phyloP scores from a whole-genome alignment of 1,284 basidiomycete genomes.

The Ceratobasidium sp. region DNA sequence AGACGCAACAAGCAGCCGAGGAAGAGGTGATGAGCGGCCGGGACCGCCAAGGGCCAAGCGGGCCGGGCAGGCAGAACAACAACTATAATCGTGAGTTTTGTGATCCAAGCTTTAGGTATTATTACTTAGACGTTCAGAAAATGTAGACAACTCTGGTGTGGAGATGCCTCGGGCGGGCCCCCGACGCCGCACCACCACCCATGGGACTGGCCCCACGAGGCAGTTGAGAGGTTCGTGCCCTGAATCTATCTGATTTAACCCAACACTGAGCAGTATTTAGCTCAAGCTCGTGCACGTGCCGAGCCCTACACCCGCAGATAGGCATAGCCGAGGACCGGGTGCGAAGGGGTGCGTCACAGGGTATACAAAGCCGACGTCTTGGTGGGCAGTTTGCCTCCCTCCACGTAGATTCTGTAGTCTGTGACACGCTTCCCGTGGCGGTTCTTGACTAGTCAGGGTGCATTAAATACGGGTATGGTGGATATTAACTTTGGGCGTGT shows the following conservation, averaged over 20 bases:
- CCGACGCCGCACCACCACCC: background rate
- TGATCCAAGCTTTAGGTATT: too few species aligned
- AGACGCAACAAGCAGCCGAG: too few species aligned
- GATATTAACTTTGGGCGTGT: background rate
- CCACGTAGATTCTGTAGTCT: conserved; percentile 20
- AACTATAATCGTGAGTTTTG: too few species aligned
- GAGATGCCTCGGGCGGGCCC: background rate
- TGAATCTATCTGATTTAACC: background rate
- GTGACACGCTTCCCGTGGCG: conserved; percentile 13
- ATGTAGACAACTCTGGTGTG: too few species aligned
- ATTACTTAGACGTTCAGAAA: too few species aligned
- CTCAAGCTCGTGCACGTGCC: too few species aligned
- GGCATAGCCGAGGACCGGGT: conserved; percentile 8
- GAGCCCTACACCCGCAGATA: background rate
- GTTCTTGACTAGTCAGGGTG: background rate
- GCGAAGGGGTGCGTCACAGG: conserved; percentile 16
- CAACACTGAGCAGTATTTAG: too few species aligned
- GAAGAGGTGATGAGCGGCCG: too few species aligned
- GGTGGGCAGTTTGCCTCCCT: conserved; percentile 1
- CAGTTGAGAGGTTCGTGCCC: background rate
- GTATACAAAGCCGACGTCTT: conserved; percentile 5
- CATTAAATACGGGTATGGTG: background rate
- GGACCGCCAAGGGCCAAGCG: too few species aligned
- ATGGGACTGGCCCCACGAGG: background rate
- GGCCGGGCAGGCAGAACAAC: too few species aligned